Percentiles rank a stretch among this genome's conserved stretches.
phyloP scores from a whole-genome alignment of 345 rosid genomes.

The Eucalyptus guilfoylei region DNA sequence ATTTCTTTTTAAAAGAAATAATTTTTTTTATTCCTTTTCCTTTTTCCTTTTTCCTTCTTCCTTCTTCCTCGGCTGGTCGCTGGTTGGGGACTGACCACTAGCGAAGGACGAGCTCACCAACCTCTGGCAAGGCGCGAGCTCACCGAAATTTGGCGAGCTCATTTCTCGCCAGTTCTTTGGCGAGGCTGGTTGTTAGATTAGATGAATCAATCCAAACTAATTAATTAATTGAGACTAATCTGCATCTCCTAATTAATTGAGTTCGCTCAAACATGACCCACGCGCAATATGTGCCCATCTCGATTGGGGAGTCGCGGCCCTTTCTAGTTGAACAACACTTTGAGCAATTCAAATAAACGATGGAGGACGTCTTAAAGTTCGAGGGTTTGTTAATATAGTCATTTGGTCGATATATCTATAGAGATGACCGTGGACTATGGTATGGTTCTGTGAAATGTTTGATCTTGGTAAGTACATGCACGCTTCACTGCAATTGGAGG shows the following conservation, averaged over 20 bases:
- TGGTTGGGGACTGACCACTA: accelerated
- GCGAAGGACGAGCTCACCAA: accelerated
- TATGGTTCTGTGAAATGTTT: background rate
- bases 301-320: background rate
- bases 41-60: too few species aligned
- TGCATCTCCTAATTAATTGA: background rate
- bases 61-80: accelerated
- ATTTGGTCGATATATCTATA: background rate
- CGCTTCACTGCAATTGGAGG: background rate
- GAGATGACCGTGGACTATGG: background rate
- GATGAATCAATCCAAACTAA: background rate
- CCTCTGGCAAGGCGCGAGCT: accelerated
- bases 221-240: background rate
- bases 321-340: background rate
- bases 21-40: accelerated
- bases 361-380: background rate
- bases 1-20: too few species aligned
- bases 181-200: background rate
- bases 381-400: too few species aligned
- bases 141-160: accelerated
- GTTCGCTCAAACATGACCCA: background rate
- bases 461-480: background rate
- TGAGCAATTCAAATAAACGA: background rate
- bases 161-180: background rate
- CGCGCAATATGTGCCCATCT: accelerated